Percentiles rank a stretch among this genome's conserved stretches.
phyloP scores from a whole-genome alignment of 1,284 basidiomycete genomes.

The Ustilago bromivora region DNA sequence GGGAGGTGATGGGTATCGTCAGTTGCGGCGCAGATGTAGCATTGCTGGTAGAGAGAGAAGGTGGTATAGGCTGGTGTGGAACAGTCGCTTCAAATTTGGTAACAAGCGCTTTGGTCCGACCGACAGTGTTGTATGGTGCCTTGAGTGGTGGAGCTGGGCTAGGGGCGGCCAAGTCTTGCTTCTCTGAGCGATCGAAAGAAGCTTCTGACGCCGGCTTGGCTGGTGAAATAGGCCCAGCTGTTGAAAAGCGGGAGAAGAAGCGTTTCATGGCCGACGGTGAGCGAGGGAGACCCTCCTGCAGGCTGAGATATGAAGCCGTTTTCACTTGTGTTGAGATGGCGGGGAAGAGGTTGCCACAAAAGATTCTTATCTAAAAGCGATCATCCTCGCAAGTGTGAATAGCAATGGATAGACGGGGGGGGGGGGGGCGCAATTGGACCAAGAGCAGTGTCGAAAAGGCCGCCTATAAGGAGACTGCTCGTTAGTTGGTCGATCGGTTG shows the following conservation, averaged over 20 bases:
- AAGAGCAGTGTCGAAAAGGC: background rate
- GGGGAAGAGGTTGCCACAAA: background rate
- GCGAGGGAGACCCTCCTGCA: background rate
- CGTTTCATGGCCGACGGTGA: slow-evolving; percentile 43
- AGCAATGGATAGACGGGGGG: background rate
- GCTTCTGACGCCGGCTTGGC: slow-evolving; percentile 12
- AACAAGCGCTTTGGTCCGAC: slow-evolving; percentile 49
- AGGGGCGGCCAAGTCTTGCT: slow-evolving; percentile 13
- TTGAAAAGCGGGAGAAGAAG: slow-evolving; percentile 60
- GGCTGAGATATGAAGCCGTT: background rate
- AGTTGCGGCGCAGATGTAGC: slow-evolving; percentile 7
- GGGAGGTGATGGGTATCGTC: slow-evolving; percentile 10
- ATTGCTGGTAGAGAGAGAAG: background rate
- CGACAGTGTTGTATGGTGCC: slow-evolving; percentile 11
- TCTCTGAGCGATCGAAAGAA: slow-evolving; percentile 19
- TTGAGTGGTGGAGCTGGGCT: slow-evolving; percentile 10
- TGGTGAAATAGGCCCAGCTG: slow-evolving; percentile 19
- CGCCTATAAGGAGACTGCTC: background rate
- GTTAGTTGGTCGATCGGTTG: background rate
- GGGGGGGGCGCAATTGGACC: background rate
- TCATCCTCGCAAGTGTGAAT: background rate
- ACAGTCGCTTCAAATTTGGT: slow-evolving; percentile 41
- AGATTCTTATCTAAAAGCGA: background rate
- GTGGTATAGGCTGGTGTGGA: slow-evolving; percentile 5
- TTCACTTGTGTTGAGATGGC: background rate